A percentile compares a stretch with the other conserved stretches of the same genome.
These are phyloP conservation scores for Nasturtium officinale DNA, from an alignment of 345 rosid genomes.

Conservation along the genomic window DNA sequence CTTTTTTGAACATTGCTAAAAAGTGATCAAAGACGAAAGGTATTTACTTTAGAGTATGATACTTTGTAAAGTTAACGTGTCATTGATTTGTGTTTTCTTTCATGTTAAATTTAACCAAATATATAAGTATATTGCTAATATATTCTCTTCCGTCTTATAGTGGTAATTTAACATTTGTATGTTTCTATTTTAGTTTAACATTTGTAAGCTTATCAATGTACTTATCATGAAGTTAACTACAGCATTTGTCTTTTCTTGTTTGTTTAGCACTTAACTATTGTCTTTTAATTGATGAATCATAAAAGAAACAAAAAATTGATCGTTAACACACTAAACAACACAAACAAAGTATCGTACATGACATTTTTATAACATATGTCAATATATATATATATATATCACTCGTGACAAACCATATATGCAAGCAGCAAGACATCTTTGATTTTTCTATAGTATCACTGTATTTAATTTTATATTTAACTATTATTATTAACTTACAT, in stretches of 20 bases:
- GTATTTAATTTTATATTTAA: neutral
- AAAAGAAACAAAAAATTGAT: neutral
- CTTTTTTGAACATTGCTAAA: no score
- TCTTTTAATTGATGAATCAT: neutral
- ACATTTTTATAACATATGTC: neutral
- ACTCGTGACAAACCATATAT: neutral
- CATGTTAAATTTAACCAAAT: neutral
- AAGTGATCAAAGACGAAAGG: neutral
- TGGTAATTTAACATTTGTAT: neutral
- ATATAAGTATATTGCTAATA: neutral
- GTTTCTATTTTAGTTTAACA: neutral
- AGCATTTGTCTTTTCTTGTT: no score
- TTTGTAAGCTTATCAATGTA: neutral
- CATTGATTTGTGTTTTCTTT: neutral
- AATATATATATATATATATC: neutral
- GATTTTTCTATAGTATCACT: neutral
- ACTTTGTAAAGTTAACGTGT: neutral
- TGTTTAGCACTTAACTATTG: neutral
- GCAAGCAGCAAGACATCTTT: neutral
- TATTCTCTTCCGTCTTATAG: neutral
- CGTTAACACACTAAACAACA: neutral
- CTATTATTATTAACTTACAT: neutral
- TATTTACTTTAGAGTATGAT: neutral
- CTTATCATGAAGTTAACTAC: neutral
- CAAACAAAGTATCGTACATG: neutral